Base-by-base conservation (phyloP, 345 rosid genomes). In the Brassica nigra region DNA sequence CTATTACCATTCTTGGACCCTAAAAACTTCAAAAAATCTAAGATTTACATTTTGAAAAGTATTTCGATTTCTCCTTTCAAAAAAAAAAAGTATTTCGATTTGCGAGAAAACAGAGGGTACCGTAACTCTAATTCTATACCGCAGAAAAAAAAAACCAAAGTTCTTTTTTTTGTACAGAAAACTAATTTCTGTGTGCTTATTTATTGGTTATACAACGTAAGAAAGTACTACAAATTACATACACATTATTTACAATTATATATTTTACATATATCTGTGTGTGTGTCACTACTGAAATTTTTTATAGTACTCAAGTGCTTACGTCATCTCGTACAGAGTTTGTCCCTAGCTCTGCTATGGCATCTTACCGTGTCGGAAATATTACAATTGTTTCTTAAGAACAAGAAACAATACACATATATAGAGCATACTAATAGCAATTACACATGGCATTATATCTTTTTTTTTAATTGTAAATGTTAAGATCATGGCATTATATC, bases 301-400 rank as follows among this genome's bases (percentile, higher is more conserved):
- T 39, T 70, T 75, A 36, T 75, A 36, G 71, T 75, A 77, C 81
- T 73, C 86, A 80, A 80, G 81, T 76, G 85, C 88, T 83, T 75
- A 83, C 93, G 62, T 87, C 88, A 84, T 70, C 71, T 44, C 59
- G 58, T 72, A 68, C 91, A 91, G 88, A 85, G 64, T 27, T 72
- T 88, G 89, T 84, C 88, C 69, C 87, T 84, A 39, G 65, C 69
- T 82, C 84, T 76, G 70, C 80, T 78, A 63, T 63, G 76, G 79
- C 79, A 80, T 80, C 76, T 80, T 67, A 47, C 69, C 36, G 52
- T 80, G 79, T 80, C 83, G 78, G 82, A 79, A 79, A 74, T 80
- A 80, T 75, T 75, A 62, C 83, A 80, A 75, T 62, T 62, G 79
- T 49, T 49, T 42, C 14, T 42, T 11, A 42, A 11, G 52, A 42